Base-by-base conservation (phyloP, 2,329 filamentous ascomycete genomes). In the Ascomycota sp. region DNA sequence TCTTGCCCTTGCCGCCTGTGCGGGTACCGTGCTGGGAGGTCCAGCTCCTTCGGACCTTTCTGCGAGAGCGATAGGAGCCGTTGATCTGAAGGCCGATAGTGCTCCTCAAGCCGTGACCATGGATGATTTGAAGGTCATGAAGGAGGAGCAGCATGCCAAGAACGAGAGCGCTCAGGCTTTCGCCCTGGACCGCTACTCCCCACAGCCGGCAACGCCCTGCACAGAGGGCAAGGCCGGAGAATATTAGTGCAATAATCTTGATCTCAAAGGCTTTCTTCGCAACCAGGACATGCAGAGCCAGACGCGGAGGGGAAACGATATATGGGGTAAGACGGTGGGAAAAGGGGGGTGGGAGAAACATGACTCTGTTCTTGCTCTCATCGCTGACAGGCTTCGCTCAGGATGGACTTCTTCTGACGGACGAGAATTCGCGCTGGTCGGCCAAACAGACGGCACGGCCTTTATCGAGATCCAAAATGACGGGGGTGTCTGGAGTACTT, bases 371-470 rank as follows among this genome's bases (percentile, higher is more conserved):
- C 15, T 17, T 17, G 15, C 15, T 17, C 15, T 17, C 15, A 4
- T 17, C 15, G 15, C 15, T 17, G 15, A 17, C 15, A 3, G 15
- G 8, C 7, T n/a, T 20, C 9, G 8, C 17, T n/a, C 20, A 38
- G 61, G 61, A n/a, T 50, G 46, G 61, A 61, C 59, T 0, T 56
- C 53, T 3, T 44, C 49, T 3, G 48, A 56, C 17, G 61, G 60
- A 11, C 55, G 60, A 4, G 60, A 65, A 38, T 62, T 64, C 28
- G 55, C 50, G n/a, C 51, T 55, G 19, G 49, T 63, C 19, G 60
- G 57, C 4, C 57, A 63, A 35, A 47, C 46, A n/a, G 57, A 63
- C 30, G 61, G 62, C 12, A 57, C 59, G 2, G 57, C 57, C 4
- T 64, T 65, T 28, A 56, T 56, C 9, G 61, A 65, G 36, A 50